Evolutionary conservation across 441 rosid genomes (phyloP).

Genomic region (Populus hybrid): DNA sequence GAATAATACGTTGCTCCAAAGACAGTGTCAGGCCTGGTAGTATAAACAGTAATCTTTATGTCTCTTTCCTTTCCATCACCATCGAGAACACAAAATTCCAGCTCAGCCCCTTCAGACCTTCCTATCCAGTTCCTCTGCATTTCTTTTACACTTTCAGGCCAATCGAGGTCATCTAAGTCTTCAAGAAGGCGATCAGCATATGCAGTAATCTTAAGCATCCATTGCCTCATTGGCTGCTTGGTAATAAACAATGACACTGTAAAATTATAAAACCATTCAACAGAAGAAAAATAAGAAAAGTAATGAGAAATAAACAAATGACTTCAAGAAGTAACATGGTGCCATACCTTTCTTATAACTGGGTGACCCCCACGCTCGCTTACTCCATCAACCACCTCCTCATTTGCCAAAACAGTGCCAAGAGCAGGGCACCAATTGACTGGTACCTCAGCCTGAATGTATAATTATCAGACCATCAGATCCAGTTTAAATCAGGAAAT

Average conservation of each 20-base stretch:
- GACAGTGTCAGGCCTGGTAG: slow-evolving; percentile 88
- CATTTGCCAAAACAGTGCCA: slow-evolving; percentile 98
- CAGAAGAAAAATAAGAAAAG: slow-evolving; percentile 32
- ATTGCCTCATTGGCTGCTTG: slow-evolving; percentile 99
- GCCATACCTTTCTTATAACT: slow-evolving; percentile 84
- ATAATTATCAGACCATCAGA: slow-evolving; percentile 22
- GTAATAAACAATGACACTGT: slow-evolving; percentile 97
- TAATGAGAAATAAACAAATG: slow-evolving; percentile 11
- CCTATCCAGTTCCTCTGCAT: slow-evolving; percentile 99
- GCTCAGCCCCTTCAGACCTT: slow-evolving; percentile 87
- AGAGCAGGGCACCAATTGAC: slow-evolving; percentile 99
- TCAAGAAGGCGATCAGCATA: slow-evolving; percentile 94
- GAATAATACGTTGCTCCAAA: slow-evolving; percentile 85
- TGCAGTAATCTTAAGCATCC: slow-evolving; percentile 97
- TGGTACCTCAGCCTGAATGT: slow-evolving; percentile 87
- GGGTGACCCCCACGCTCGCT: slow-evolving; percentile 98
- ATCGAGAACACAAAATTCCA: slow-evolving; percentile 62
- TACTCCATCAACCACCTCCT: slow-evolving; percentile 95
- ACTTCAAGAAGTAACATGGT: slow-evolving; percentile 7
- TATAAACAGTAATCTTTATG: slow-evolving; percentile 61
- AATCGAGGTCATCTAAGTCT: slow-evolving; percentile 88
- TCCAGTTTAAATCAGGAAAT: slow-evolving; percentile 20
- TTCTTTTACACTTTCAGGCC: slow-evolving; percentile 95
- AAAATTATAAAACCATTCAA: slow-evolving; percentile 73
- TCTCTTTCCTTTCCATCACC: slow-evolving; percentile 52